phyloP scores from a whole-genome alignment of 768 basidiomycete genomes.

The Roridomyces roridus region DNA sequence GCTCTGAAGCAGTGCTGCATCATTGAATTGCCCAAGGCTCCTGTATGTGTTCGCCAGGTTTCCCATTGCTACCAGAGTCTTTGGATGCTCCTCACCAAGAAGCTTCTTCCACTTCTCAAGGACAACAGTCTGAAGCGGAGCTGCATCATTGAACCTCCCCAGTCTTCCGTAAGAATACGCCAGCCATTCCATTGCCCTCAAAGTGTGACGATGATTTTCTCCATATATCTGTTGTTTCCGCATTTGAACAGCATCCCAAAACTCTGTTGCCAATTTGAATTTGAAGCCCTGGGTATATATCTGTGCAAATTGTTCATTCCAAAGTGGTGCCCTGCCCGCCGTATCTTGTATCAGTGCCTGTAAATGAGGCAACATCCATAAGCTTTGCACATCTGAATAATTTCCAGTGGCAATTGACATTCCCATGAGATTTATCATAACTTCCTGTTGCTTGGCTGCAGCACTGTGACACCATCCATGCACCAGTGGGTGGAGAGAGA shows the following conservation, averaged over 20 bases:
- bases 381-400: neutral
- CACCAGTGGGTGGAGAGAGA: neutral
- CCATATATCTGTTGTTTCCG: too few species aligned
- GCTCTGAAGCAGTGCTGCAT: neutral
- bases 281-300: neutral
- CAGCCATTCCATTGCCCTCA: too few species aligned
- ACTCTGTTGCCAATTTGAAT: too few species aligned
- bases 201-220: too few species aligned
- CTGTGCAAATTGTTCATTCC: neutral
- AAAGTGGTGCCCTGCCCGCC: neutral
- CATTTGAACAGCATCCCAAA: too few species aligned
- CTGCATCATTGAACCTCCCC: neutral
- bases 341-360: neutral
- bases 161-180: too few species aligned
- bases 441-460: neutral
- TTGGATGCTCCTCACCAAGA: too few species aligned
- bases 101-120: slow-evolving; percentile 1
- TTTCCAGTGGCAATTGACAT: neutral
- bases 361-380: slow-evolving; percentile 1
- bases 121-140: neutral
- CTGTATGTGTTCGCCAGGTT: too few species aligned
- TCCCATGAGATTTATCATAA: neutral
- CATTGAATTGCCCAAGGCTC: neutral
- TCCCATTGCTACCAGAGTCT: too few species aligned
- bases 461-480: neutral